Evolutionary conservation across 2,329 filamentous ascomycete genomes (phyloP), one percentile per base, ranked within the genome.

Genomic region (Ophiostoma novo-ulmi): DNA sequence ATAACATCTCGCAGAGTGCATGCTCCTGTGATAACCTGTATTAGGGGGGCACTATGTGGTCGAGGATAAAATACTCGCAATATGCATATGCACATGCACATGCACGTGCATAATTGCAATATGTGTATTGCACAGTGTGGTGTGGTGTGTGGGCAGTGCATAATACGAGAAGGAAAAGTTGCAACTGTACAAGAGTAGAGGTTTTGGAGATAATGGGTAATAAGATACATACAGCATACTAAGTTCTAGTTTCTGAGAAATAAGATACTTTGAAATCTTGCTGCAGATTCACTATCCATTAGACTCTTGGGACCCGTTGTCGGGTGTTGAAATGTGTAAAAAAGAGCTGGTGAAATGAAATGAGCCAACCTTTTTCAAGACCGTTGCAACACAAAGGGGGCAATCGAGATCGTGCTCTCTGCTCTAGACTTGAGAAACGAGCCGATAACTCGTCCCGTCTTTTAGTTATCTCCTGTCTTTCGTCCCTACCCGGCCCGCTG

Each of bases 401-500:
- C 41, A 48, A 58, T 58, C 52, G 52, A 58, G 52, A 58, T 58
- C 52, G 22, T 58, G 52, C n/a, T 20, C 44, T 48, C 44, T 44
- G 13, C 17, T 48, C 14, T 48, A 48, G 44, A 48, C 44, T 55
- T 44, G 11, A 44, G 39, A 31, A 44, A 55, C n/a, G 22, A 26
- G 52, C 39, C 39, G 39, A 26, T 8, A 58, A 10, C 17, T 48
- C 17, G 17, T 48, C n/a, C 52, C 52, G 52, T 26, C 52, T 26
- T 58, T 48, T 48, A 14, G n/a, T 55, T 55, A n/a, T 55, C 52
- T 55, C 22, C 10, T 55, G 52, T 55, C 41, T 17, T 55, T 55
- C 52, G n/a, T 55, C n/a, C 52, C 52, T 58, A 35, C 55, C 66
- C 41, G 69, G 69, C 36, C 69, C 67, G 69, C n/a, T 61, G 69